Evolutionary conservation across 1,284 basidiomycete genomes (phyloP).

Genomic region (Cryptococcus amylolentus): DNA sequence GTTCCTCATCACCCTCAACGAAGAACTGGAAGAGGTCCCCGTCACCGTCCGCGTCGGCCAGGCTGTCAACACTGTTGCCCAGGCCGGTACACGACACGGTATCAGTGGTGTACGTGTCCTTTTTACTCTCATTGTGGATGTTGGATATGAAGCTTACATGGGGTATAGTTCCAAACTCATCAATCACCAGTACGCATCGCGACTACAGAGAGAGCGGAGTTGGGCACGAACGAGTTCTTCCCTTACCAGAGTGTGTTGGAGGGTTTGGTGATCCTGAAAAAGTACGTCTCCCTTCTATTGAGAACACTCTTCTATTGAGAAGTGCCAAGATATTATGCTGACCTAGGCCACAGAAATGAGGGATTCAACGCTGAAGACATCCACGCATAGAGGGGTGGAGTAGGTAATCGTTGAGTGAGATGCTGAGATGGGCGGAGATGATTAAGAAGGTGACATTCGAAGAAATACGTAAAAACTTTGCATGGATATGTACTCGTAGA

Average conservation of each 20-base stretch:
- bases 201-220: slow-evolving; percentile 87
- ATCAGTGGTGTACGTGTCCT: slow-evolving; percentile 50
- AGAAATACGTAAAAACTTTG: background rate
- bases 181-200: slow-evolving; percentile 91
- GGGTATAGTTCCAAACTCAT: slow-evolving; percentile 82
- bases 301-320: background rate
- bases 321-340: background rate
- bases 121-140: background rate
- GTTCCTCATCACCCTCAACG: slow-evolving; percentile 95
- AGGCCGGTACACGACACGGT: slow-evolving; percentile 47
- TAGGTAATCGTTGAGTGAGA: background rate
- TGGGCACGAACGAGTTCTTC: slow-evolving; percentile 95
- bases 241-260: slow-evolving; percentile 85
- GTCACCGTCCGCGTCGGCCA: slow-evolving; percentile 95
- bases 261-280: slow-evolving; percentile 81
- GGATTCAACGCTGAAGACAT: slow-evolving; percentile 46
- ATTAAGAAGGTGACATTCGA: background rate
- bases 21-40: slow-evolving; percentile 75
- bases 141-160: background rate
- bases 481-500: background rate
- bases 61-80: slow-evolving; percentile 53
- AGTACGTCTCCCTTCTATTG: slow-evolving; percentile 46
- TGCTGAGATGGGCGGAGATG: background rate
- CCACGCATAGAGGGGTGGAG: background rate
- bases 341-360: slow-evolving; percentile 37